Evolutionary conservation across 2,329 filamentous ascomycete species (phyloP).

Genomic region (Aspergillus aculeatinus): DNA sequence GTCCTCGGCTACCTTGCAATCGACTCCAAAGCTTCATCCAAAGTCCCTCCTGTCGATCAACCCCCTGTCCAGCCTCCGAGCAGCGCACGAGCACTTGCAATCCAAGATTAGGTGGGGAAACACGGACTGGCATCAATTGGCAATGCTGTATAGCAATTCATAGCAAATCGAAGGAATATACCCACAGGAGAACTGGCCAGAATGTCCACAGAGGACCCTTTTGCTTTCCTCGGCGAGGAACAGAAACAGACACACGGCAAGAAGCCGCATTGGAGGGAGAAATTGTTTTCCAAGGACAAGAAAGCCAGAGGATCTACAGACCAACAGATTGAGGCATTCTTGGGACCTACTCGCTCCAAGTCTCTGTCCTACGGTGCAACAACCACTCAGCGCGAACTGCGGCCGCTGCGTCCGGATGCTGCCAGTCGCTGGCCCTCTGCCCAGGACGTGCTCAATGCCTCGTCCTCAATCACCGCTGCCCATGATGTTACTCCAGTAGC

Average conservation of each 20-base stretch:
- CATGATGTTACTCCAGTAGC: constrained; percentile 25
- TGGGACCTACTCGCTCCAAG: constrained; percentile 53
- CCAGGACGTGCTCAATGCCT: constrained; percentile 25
- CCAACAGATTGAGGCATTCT: constrained; percentile 56
- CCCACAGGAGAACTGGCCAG: constrained; percentile 16
- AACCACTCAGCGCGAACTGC: constrained; percentile 29
- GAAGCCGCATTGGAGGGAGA: constrained; percentile 49
- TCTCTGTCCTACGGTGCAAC: constrained; percentile 20
- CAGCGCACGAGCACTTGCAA: constrained; percentile 8
- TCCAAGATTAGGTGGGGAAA: constrained; percentile 14
- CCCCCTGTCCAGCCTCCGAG: not conserved
- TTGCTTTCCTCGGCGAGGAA: constrained; percentile 35
- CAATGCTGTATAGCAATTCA: constrained; percentile 33
- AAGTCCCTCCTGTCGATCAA: constrained; percentile 24
- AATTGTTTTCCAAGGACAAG: constrained; percentile 49
- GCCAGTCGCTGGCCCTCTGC: constrained; percentile 36
- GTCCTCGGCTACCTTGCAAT: not conserved
- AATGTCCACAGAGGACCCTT: constrained; percentile 40
- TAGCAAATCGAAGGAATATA: constrained; percentile 1
- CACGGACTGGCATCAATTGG: constrained; percentile 21
- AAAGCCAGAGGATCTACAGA: constrained; percentile 38
- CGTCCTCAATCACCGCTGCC: constrained; percentile 23
- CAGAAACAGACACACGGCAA: constrained; percentile 31
- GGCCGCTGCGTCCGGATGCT: constrained; percentile 37
- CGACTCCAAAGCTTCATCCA: constrained; percentile 1